phyloP scores from a whole-genome alignment of 176 grass and related monocot genomes.

The Lolium rigidum region DNA sequence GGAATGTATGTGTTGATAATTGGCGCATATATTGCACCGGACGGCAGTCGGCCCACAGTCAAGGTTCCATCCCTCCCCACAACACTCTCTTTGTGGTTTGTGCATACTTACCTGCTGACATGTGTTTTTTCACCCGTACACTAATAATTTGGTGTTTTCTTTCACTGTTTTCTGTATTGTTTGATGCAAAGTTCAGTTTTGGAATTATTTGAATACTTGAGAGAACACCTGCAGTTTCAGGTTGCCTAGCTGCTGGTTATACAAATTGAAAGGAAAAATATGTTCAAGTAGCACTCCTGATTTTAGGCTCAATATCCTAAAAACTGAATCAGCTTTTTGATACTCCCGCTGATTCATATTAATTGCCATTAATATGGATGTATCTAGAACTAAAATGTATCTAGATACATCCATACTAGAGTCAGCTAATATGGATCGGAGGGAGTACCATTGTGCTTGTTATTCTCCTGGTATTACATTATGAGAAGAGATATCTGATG shows the following conservation, averaged over 20 bases:
- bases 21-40: constrained; percentile 47
- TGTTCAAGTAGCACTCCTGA: background rate
- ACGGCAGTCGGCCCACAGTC: constrained; percentile 42
- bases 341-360: too few species aligned
- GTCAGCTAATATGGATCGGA: too few species aligned
- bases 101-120: constrained; percentile 3
- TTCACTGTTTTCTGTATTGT: background rate
- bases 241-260: background rate
- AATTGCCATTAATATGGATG: too few species aligned
- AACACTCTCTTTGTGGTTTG: background rate
- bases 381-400: too few species aligned
- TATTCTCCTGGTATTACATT: background rate
- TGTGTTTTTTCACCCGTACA: background rate
- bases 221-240: background rate
- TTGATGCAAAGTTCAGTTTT: constrained; percentile 33
- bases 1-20: constrained; percentile 90
- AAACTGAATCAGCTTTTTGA: background rate
- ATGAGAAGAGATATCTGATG: background rate
- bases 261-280: too few species aligned
- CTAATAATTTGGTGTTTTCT: background rate
- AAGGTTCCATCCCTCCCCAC: constrained; percentile 48
- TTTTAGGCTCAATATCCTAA: background rate
- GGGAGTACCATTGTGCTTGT: background rate
- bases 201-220: background rate
- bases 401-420: too few species aligned